Percentiles rank a stretch among this genome's conserved stretches.
Conservation (phyloP, 805 yeast genomes). For the Sugiyamaella valdiviana region DNA sequence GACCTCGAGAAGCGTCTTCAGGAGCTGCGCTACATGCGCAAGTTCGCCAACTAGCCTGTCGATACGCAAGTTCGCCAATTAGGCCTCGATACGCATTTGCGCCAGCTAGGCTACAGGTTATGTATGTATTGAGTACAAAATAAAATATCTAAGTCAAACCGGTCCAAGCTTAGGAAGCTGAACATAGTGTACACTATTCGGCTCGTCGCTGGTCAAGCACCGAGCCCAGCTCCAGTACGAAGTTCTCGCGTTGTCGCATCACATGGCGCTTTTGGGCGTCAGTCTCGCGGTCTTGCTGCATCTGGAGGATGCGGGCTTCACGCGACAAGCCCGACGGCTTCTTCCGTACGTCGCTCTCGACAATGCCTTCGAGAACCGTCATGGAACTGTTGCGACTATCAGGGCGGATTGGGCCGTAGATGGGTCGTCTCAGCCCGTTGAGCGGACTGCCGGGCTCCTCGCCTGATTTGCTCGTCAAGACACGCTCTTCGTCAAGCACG, state of each 20-base stretch:
- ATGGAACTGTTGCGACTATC: conserved; percentile 10
- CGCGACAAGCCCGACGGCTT: conserved; percentile 13
- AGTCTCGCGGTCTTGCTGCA: conserved; percentile 19
- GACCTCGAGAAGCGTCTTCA: neutral
- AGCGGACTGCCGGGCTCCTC: neutral
- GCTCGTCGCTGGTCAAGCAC: conserved; percentile 17
- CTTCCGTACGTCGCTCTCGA: conserved; percentile 15
- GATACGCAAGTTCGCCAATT: no score
- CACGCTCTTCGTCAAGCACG: neutral
- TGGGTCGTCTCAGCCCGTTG: neutral
- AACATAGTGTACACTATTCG: no score
- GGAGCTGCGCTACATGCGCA: neutral
- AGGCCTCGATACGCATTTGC: no score
- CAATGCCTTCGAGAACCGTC: conserved; percentile 24
- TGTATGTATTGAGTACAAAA: no score
- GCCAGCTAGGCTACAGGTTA: no score
- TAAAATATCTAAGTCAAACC: no score
- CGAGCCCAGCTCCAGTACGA: conserved; percentile 23
- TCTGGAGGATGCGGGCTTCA: conserved; percentile 18
- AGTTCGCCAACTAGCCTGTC: neutral
- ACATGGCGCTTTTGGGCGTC: conserved; percentile 15
- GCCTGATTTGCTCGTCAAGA: neutral
- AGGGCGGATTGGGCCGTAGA: conserved; percentile 10
- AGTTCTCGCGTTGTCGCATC: conserved; percentile 15
- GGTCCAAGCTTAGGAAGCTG: no score